A percentile compares a stretch with the other conserved stretches of the same genome.
Conservation (phyloP, 148 eudicot genomes). For the Vaccinium macrocarpon region DNA sequence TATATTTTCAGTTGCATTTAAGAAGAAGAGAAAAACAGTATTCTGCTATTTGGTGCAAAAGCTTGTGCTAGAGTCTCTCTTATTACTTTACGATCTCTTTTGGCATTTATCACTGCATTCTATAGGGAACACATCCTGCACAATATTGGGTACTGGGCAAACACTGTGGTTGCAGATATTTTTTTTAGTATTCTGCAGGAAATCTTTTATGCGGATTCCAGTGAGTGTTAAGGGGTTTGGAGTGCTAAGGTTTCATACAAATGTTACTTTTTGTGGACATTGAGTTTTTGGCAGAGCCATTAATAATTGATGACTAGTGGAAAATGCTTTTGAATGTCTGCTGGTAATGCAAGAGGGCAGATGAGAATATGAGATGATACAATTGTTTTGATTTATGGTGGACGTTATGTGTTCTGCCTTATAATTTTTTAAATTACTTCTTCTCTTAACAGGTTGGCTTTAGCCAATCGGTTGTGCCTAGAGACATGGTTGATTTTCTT, state of each 20-base stretch:
- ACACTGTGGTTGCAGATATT: background rate
- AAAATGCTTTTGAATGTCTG: background rate
- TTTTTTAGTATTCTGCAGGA: background rate
- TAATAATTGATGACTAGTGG: background rate
- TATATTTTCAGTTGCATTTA: background rate
- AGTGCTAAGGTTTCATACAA: background rate
- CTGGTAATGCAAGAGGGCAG: background rate
- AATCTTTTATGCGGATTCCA: background rate
- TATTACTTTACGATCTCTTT: background rate
- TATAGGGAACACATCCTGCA: background rate
- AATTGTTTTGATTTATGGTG: background rate
- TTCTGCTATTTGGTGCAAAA: background rate
- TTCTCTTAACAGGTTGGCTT: background rate
- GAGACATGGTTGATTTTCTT: background rate
- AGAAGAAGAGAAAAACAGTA: background rate
- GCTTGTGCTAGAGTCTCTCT: background rate
- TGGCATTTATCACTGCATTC: background rate
- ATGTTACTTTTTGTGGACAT: background rate
- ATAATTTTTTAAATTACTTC: background rate
- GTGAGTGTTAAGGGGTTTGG: slow-evolving; percentile 5
- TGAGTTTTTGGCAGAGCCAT: background rate
- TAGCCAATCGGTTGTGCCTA: background rate
- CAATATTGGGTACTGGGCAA: background rate
- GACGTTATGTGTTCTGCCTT: background rate
- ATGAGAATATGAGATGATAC: background rate